A percentile compares a stretch with the other conserved stretches of the same genome.
phyloP scores from a whole-genome alignment of 345 rosid species.

The Geranium brycei region DNA sequence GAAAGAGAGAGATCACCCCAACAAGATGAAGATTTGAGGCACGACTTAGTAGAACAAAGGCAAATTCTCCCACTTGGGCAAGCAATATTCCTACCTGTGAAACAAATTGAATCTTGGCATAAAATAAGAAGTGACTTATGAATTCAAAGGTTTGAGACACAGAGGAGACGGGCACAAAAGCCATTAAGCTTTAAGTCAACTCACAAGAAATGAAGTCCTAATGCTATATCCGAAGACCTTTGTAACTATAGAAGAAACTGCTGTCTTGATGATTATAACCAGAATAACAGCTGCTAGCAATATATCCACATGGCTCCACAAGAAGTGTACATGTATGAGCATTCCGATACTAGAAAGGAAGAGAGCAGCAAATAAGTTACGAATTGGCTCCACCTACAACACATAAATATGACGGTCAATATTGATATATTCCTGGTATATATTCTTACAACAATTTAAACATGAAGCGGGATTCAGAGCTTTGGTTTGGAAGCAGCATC shows the following conservation, averaged over 20 bases:
- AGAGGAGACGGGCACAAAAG: neutral
- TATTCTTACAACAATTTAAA: no score
- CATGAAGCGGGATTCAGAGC: no score
- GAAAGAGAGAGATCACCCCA: constrained; percentile 36
- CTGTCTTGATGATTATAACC: constrained; percentile 81
- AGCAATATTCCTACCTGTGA: constrained; percentile 76
- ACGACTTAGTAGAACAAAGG: constrained; percentile 87
- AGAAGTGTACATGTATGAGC: constrained; percentile 91
- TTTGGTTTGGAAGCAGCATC: no score
- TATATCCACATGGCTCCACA: constrained; percentile 99
- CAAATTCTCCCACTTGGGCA: constrained; percentile 98
- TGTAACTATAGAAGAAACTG: constrained; percentile 49
- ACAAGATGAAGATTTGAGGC: constrained; percentile 91
- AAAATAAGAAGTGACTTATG: neutral
- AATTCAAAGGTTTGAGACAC: neutral
- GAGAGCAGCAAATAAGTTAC: constrained; percentile 91
- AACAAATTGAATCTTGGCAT: neutral
- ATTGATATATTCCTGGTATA: no score
- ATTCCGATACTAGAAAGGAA: constrained; percentile 96
- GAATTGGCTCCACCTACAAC: constrained; percentile 89
- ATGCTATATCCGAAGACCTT: constrained; percentile 75
- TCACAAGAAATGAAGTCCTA: constrained; percentile 80
- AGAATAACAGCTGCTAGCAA: constrained; percentile 88
- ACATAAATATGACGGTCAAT: constrained; percentile 1
- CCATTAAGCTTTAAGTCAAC: constrained; percentile 20